Percentiles rank a stretch among this genome's conserved stretches.
Conservation (phyloP, 2,329 filamentous ascomycete species). For the Neofusicoccum laricinum region DNA sequence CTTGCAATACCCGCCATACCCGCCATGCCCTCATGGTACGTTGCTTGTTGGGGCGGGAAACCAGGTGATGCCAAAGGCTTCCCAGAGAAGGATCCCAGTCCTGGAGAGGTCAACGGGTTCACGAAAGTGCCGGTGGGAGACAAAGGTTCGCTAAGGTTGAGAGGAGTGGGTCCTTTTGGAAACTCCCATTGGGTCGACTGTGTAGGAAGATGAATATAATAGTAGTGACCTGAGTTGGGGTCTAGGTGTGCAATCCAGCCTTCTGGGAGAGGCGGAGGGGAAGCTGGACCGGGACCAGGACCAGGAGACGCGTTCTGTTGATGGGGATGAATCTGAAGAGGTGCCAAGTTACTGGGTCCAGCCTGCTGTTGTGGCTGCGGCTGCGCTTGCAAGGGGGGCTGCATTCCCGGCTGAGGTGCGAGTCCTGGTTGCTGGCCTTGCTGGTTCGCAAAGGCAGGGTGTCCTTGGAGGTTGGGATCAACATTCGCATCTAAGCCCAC, state of each 20-base stretch:
- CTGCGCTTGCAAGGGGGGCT: slow-evolving; percentile 36
- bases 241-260: slow-evolving; percentile 98
- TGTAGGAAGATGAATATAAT: slow-evolving; percentile 94
- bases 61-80: slow-evolving; percentile 75
- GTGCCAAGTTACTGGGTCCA: slow-evolving; percentile 33
- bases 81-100: slow-evolving; percentile 52
- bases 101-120: slow-evolving; percentile 45
- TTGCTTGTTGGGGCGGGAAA: slow-evolving; percentile 77
- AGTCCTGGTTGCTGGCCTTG: slow-evolving; percentile 42
- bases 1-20: slow-evolving; percentile 72
- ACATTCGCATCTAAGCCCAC: slow-evolving; percentile 27
- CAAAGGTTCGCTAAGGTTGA: slow-evolving; percentile 80
- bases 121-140: slow-evolving; percentile 67
- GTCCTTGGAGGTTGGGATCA: slow-evolving; percentile 53
- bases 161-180: slow-evolving; percentile 87
- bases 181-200: slow-evolving; percentile 99
- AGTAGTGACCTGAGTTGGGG: slow-evolving; percentile 94
- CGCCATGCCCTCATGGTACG: slow-evolving; percentile 82
- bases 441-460: slow-evolving; percentile 85
- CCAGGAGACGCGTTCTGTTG: slow-evolving; percentile 30
- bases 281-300: slow-evolving; percentile 63
- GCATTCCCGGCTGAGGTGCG: slow-evolving; percentile 43
- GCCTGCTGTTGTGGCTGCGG: slow-evolving; percentile 45
- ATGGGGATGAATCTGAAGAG: slow-evolving; percentile 36
- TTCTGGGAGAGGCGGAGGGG: slow-evolving; percentile 89